Base-by-base conservation (phyloP, 768 basidiomycete genomes). In the Naganishia antarctica region DNA sequence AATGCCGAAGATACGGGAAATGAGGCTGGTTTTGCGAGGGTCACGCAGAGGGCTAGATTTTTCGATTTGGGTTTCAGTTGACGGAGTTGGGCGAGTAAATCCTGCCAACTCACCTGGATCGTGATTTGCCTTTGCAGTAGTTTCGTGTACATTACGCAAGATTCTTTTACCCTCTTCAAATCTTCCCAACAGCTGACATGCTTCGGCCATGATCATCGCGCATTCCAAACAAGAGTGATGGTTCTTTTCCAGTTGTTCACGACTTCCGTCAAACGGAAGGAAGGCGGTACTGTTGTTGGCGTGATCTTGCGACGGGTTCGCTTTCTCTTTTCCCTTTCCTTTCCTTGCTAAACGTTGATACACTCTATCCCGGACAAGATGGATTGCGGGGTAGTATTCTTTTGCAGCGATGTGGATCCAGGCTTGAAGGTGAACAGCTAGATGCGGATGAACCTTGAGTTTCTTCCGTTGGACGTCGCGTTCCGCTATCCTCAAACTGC, bases 121-220 rank as follows among this genome's bases (percentile, higher is more conserved):
- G 21, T 46, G 37, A 32, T 46, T 32, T 25, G 49, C 50, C n/a
- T 25, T 57, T 40, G 61, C 47, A 4, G 44, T 57, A 25, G 23
- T 26, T 21, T 57, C 53, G 26, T 57, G 53, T 13, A 40, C 53
- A n/a, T 23, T 18, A 3, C 50, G 29, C 49, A 66, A 43, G 21
- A 62, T 29, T 7, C 26, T 40, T 57, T 60, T 44, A 44, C 65
- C 65, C 29, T 66, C 60, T 41, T 66, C 65, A 23, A 53, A 61
- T n/a, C 65, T 49, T 25, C 46, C 49, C 18, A 62, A 13, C 49
- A 25, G 34, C 43, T 71, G 63, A 61, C 74, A 75, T 16, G 71
- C 74, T 41, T 61, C 68, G 0, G 72, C 72, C 13, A 74, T 64
- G 49, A 77, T 74, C 51, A 73, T 40, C 0, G 73, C 76, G 63